Base-by-base conservation (phyloP, 768 basidiomycete genomes). In the Amanita rimosa region DNA sequence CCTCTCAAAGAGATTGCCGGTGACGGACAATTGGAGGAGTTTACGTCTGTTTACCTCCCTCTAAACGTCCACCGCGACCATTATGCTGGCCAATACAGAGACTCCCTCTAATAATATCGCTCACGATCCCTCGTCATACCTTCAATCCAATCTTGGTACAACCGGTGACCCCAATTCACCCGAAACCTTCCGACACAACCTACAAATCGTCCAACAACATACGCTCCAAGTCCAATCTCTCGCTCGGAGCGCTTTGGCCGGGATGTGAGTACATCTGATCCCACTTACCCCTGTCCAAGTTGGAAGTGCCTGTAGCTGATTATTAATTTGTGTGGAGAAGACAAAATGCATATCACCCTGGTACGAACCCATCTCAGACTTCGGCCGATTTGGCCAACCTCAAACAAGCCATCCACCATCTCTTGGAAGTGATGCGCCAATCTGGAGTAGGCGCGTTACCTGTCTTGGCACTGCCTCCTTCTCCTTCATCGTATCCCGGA, bases 401-500 rank as follows among this genome's bases (percentile, higher is more conserved):
- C n/a, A 74, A 75, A 46, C 74, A 78, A 54, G 65, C 69, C 13
- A 53, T 82, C 1, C 63, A 69, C 10, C 46, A 63, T 1, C 65
- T 82, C 9, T 62, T 67, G 4, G 73, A 80, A 8, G 52, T 72
- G 27, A 63, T 85, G 52, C 69, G 74, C 1, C 69, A 75, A 45
- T 73, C 75, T 0, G 83, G 83, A n/a, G 72, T 85, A 14, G 84
- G 83, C 2, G 81, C 78, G 1, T 69, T 82, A 41, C 82, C 83
- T 1, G 53, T 80, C 8, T 60, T 75, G 4, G 63, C 66, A 1
- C 38, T 55, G 17, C 52, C 31, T 16, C 29, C 29, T 11, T 13
- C 31, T 31, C 31, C 31, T 13, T 13, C n/a, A n/a, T n/a, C 31
- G 4, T 31, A 11, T 13, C 31, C 11, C 4, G 31, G 31, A 31